Base-by-base conservation (phyloP, 106 monocot genomes). In the Acorus calamus region DNA sequence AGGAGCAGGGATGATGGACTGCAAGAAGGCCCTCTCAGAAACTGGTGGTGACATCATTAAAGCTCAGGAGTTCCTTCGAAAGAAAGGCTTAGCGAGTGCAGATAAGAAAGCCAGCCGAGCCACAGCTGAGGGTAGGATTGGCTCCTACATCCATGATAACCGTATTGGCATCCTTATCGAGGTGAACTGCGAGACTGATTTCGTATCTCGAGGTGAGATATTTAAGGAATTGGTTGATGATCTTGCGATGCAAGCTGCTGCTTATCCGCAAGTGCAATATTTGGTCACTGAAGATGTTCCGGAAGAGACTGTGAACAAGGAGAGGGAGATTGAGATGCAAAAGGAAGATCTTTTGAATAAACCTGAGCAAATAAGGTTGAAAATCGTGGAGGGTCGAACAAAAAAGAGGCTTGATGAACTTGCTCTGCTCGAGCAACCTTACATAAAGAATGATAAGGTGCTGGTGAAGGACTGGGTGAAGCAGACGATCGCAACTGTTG, bases 1-100 rank as follows among this genome's bases (percentile, higher is more conserved):
- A 14, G 94, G 94, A 48, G 89, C 89, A 60, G 89, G 94, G 41
- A 94, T 94, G 94, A 94, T 94, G 94, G 94, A 94, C 66, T 94
- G 94, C 75, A 94, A 94, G 74, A 94, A 90, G 57, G 94, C 94
- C 66, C 78, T 94, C 43, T 61, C 76, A 53, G 89, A 81, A 77
- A 81, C 89, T 47, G 78, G 71, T 5, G 89, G 90, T 44, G 90
- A 94, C 74, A 74, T 94, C 13, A 57, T 66, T 45, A 87, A 89
- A 76, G 94, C 94, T 42, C 87, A 83, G 69, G 89, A 94, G 56
- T 84, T 80, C 68, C 89, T 94, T 12, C 62, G 89, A 44, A 90
- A 84, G 73, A 94, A 94, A 74, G 90, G 94, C 2, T 74, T 94
- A 66, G 86, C 89, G 41, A 87, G 87, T 74, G 94, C 94, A 4